phyloP scores from a whole-genome alignment of 179 eudicot genomes.

The Pouteria campechiana region DNA sequence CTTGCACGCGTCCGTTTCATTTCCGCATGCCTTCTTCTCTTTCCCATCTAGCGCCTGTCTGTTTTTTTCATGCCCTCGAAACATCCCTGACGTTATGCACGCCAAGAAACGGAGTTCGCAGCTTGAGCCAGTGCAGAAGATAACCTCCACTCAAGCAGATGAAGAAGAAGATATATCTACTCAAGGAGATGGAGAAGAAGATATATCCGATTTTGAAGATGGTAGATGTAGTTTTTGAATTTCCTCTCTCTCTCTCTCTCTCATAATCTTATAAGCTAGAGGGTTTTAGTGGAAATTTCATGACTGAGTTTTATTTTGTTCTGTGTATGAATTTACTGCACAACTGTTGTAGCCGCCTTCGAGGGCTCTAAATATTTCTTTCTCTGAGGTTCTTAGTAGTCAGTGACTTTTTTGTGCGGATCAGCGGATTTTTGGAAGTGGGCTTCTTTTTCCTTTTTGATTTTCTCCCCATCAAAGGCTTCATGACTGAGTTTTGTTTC shows the following conservation, averaged over 20 bases:
- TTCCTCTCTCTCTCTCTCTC: background rate
- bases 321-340: background rate
- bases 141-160: constrained; percentile 31
- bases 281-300: background rate
- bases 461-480: too few species aligned
- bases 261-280: background rate
- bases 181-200: constrained; percentile 31
- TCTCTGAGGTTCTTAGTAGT: background rate
- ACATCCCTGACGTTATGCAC: constrained; percentile 2
- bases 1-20: too few species aligned
- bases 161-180: constrained; percentile 10
- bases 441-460: too few species aligned
- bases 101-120: constrained; percentile 36
- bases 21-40: too few species aligned
- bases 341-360: background rate
- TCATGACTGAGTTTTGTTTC: too few species aligned
- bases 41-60: too few species aligned
- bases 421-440: too few species aligned
- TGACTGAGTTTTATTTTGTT: background rate
- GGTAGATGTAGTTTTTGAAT: constrained; percentile 16
- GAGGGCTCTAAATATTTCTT: background rate
- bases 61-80: too few species aligned
- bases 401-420: too few species aligned
- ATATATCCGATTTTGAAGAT: constrained; percentile 33
- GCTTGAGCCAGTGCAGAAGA: constrained; percentile 24